Evolutionary conservation across 371 early-diverging fungal genomes (phyloP), one percentile per base, ranked within the genome.

Genomic region (Fennellomyces sp.): DNA sequence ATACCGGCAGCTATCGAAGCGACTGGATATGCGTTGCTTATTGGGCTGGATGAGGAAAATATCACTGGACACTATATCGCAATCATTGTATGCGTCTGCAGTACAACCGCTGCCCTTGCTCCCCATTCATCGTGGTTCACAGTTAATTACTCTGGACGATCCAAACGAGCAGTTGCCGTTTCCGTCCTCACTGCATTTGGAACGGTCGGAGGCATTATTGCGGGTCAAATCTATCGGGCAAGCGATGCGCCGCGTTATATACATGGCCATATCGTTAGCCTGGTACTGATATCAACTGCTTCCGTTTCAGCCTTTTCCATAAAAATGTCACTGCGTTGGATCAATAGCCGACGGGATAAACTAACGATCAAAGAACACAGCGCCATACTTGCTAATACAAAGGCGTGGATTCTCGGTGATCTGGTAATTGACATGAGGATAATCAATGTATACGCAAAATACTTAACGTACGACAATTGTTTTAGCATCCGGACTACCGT

Each of bases 1-100:
- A 35, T 79, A 17, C 78, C 88, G 10, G 81, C 79, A 5, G 42
- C 74, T 28, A 12, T 91, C 4, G 87, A 86, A 19, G 76, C 79
- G 53, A 52, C 87, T 19, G 90, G 91, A 3, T 89, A 88, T 67
- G 72, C 81, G 12, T 72, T 89, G 30, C 64, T 90, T 25, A 76
- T 86, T 17, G 65, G 69, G 3, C 65, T 77, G 10, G 27, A 48
- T 17, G 58, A 60, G 26, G 23, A 42, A 4, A 42, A 26, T n/a
- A 64, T 55, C 1, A n/a, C n/a, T n/a, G n/a, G n/a, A n/a, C 25
- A 74, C 52, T 87, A 87, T 58, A 72, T 80, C 49, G 75, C 80
- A 36, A 73, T 82, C 28, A 73, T 75, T 25, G 58, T 88, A 28
- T n/a, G n/a, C n/a, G n/a, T n/a, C n/a, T n/a, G n/a, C n/a, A n/a